A percentile compares a stretch with the other conserved stretches of the same genome.
Evolutionary conservation across 768 basidiomycete genomes (phyloP).

Genomic region (Megacollybia marginata): DNA sequence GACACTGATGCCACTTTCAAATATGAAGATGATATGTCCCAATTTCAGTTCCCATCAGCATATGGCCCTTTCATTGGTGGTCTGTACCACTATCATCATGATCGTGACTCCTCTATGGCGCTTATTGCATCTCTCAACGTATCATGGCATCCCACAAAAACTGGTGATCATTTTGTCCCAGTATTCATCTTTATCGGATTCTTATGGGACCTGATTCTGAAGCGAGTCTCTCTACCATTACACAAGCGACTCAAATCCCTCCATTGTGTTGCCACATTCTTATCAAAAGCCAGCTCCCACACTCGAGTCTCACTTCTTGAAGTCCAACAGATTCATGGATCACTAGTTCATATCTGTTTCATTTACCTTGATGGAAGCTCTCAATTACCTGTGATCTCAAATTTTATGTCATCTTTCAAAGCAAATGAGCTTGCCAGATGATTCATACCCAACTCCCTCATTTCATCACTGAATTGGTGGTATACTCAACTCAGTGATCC

Average conservation of each 20-base stretch:
- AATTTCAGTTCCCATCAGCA: background rate
- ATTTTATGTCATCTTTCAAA: background rate
- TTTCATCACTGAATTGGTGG: conserved; percentile 2
- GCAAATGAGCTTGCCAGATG: background rate
- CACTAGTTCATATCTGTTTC: conserved; percentile 10
- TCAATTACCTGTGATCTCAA: background rate
- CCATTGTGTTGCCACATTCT: background rate
- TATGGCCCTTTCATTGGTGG: background rate
- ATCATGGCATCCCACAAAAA: conserved; percentile 11
- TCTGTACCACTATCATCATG: background rate
- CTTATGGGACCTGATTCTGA: conserved; percentile 5
- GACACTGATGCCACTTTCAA: conserved; percentile 11
- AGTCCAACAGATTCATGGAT: conserved; percentile 4
- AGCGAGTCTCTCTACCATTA: conserved; percentile 10
- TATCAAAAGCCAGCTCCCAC: background rate
- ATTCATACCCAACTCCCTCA: background rate
- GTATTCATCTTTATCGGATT: conserved; percentile 12
- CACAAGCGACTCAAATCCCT: conserved; percentile 1
- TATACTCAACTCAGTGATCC: background rate
- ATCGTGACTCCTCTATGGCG: background rate
- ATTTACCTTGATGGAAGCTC: conserved; percentile 1
- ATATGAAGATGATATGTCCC: conserved; percentile 10
- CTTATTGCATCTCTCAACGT: conserved; percentile 1
- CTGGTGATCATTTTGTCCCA: conserved; percentile 2
- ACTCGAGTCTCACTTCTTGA: background rate